phyloP scores from a whole-genome alignment of 371 early-diverging fungal species.

The Apophysomyces trapeziformis region DNA sequence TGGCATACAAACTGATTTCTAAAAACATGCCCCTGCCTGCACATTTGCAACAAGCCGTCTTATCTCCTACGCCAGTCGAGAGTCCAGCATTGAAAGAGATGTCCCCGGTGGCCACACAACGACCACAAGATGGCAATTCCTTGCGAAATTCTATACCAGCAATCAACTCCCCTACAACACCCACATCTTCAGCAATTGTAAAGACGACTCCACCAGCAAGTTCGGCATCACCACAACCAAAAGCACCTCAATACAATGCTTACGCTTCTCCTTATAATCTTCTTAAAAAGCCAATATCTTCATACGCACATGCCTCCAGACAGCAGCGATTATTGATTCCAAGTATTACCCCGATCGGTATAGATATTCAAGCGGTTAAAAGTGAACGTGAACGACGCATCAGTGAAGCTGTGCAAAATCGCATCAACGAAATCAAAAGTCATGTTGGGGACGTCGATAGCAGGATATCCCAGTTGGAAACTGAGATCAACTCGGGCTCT shows the following conservation, averaged over 20 bases:
- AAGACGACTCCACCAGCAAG: background rate
- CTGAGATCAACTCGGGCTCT: constrained; percentile 9
- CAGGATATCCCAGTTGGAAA: constrained; percentile 10
- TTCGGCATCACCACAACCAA: constrained; percentile 1
- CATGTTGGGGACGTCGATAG: background rate
- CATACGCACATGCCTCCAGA: constrained; percentile 61
- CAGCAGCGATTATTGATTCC: constrained; percentile 76
- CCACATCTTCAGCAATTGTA: background rate
- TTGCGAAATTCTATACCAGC: constrained; percentile 18
- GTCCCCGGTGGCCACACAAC: constrained; percentile 23
- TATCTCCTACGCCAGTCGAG: constrained; percentile 41
- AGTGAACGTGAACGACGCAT: constrained; percentile 72
- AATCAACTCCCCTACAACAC: constrained; percentile 17
- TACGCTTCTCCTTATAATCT: constrained; percentile 59
- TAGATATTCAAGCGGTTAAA: constrained; percentile 74
- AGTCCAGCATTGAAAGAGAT: constrained; percentile 27
- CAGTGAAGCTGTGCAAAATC: constrained; percentile 60
- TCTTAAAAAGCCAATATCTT: constrained; percentile 53
- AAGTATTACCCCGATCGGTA: constrained; percentile 75
- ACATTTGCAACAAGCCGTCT: constrained; percentile 68
- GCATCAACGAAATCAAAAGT: constrained; percentile 70
- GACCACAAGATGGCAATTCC: constrained; percentile 34
- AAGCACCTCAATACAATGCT: constrained; percentile 25
- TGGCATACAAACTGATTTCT: constrained; percentile 80
- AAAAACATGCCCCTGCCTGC: constrained; percentile 76